phyloP scores from a whole-genome alignment of 2,329 filamentous ascomycete genomes.

The Scortechinia acanthostroma region DNA sequence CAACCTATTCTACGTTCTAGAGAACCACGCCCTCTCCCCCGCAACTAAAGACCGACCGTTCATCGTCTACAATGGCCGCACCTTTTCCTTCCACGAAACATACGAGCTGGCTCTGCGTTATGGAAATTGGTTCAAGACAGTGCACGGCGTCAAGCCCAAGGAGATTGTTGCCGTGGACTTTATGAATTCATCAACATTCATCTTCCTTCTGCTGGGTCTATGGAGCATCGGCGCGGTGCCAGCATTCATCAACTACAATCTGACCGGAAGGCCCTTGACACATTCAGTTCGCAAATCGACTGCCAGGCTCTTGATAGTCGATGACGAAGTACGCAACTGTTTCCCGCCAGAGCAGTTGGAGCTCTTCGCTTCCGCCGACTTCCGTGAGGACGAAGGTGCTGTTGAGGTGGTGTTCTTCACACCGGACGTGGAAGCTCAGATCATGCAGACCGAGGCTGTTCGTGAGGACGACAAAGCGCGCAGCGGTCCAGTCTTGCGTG shows the following conservation, averaged over 20 bases:
- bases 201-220: conserved; percentile 70
- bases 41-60: conserved; percentile 36
- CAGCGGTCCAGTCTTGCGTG: conserved; percentile 35
- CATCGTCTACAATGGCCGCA: conserved; percentile 61
- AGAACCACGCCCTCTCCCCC: conserved; percentile 48
- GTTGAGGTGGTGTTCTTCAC: conserved; percentile 59
- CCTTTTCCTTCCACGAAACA: conserved; percentile 69
- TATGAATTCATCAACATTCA: conserved; percentile 70
- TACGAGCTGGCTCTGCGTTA: conserved; percentile 69
- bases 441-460: conserved; percentile 37
- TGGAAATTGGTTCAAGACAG: conserved; percentile 66
- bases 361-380: conserved; percentile 51
- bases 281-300: conserved; percentile 70
- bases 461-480: conserved; percentile 52
- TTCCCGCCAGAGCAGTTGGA: conserved; percentile 34
- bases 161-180: conserved; percentile 78
- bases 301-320: conserved; percentile 63
- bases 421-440: conserved; percentile 44
- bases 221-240: conserved; percentile 80
- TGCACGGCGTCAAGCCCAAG: conserved; percentile 53
- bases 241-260: conserved; percentile 83
- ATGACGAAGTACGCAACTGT: conserved; percentile 46
- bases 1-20: conserved; percentile 71
- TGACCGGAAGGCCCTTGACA: conserved; percentile 61
- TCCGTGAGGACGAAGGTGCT: conserved; percentile 36